Evolutionary conservation across 2,329 filamentous ascomycete genomes (phyloP), one percentile per base, ranked within the genome.

Genomic region (Ophiosphaerella herpotricha): DNA sequence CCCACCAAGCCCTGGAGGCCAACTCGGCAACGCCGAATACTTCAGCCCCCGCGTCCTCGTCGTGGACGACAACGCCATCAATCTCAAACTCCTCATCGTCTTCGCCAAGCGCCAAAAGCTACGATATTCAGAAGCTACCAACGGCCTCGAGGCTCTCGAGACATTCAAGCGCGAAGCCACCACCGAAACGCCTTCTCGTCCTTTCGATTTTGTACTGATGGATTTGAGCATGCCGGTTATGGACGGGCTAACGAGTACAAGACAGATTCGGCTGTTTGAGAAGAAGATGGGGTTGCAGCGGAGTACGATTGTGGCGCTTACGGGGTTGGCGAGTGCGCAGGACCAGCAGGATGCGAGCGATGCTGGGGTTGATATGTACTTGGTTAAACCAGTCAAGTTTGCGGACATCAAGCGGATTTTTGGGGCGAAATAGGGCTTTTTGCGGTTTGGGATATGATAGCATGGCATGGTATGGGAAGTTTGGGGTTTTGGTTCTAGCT

Each of bases 381-480:
- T 68, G 24, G 67, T 72, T 7, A 75, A 75, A 57, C 73, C 73
- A 3, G 64, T 74, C 37, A 70, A 69, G 43, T 67, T 75, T 54
- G 64, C 61, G 31, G 67, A 70, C 57, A 60, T 69, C 4, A 68
- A 57, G 52, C 52, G 63, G 34, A 47, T 69, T 7, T 65, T 69
- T 49, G 64, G 62, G 0, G 48, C 46, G 7, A 46, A 45, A 36
- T 51, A 50, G 29, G 18, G 18, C 18, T 21, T 21, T 4, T 21
- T 21, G 18, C 4, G 18, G 18, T 4, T 21, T 21, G 18, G 18
- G 4, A 21, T 21, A 21, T 21, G 18, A 16, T 13, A 14, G 24
- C 13, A 35, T n/a, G 33, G 33, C 14, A 7, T 8, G 33, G 7
- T 35, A 35, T 11, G 33, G 7, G 33, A 13, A 13, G 8, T 35